These are phyloP conservation scores for Lenzites betulinus DNA, from an alignment of 768 basidiomycete species.

Conservation along the genomic window DNA sequence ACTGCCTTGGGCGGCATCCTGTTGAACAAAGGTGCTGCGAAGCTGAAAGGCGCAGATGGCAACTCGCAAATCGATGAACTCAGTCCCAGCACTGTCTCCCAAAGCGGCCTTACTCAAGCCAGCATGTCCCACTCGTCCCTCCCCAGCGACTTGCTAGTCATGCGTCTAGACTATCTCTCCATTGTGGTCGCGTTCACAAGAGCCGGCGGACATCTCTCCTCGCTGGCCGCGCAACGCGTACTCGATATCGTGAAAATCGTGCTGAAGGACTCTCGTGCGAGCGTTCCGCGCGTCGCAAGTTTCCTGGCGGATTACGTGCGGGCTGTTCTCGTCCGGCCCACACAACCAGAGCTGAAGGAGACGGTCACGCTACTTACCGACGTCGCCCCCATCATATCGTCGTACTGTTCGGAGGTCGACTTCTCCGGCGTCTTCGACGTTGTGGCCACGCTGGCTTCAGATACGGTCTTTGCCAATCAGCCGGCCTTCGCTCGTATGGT, in stretches of 20 bases:
- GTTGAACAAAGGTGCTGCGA: conserved; percentile 47
- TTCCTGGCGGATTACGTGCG: conserved; percentile 58
- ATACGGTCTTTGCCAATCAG: conserved; percentile 54
- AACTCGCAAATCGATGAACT: conserved; percentile 19
- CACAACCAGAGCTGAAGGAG: conserved; percentile 46
- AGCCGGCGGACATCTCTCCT: conserved; percentile 49
- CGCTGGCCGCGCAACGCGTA: conserved; percentile 43
- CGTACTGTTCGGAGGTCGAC: conserved; percentile 52
- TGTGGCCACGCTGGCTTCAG: conserved; percentile 45
- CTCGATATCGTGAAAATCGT: conserved; percentile 59
- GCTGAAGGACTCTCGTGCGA: conserved; percentile 52
- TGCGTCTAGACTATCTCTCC: conserved; percentile 67
- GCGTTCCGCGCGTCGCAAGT: conserved; percentile 43
- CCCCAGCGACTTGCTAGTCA: conserved; percentile 54
- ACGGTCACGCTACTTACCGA: conserved; percentile 55
- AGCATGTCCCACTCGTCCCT: conserved; percentile 45
- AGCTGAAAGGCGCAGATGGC: conserved; percentile 38
- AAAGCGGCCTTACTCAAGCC: conserved; percentile 28
- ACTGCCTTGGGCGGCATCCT: conserved; percentile 61
- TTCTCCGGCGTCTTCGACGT: conserved; percentile 59
- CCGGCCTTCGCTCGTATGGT: conserved; percentile 46
- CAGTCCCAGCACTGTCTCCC: conserved; percentile 18
- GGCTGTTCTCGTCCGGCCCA: conserved; percentile 49
- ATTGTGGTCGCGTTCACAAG: conserved; percentile 51
- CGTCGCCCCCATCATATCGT: conserved; percentile 55